phyloP scores from a whole-genome alignment of 2,329 filamentous ascomycete genomes.

The Monosporascus ibericus region DNA sequence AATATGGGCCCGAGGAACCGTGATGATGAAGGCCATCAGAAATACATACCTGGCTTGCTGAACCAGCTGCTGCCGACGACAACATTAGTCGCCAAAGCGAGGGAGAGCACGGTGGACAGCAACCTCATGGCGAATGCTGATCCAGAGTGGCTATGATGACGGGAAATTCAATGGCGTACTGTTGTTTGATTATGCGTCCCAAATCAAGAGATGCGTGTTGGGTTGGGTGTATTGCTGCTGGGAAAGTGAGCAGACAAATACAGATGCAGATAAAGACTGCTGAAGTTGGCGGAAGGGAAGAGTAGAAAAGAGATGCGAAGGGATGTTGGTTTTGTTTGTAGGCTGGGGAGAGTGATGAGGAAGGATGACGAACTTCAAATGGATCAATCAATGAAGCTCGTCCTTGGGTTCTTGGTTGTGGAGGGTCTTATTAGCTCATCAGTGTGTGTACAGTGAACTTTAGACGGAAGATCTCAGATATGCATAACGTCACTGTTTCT shows the following conservation, averaged over 20 bases:
- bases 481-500: slow-evolving; percentile 26
- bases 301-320: neutral
- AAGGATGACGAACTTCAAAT: neutral
- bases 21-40: slow-evolving; percentile 2
- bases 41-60: slow-evolving; percentile 68
- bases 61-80: slow-evolving; percentile 78
- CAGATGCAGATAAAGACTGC: too few relatives aligned
- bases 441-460: slow-evolving; percentile 10
- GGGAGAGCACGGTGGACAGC: slow-evolving; percentile 61
- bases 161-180: neutral
- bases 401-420: neutral
- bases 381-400: neutral
- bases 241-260: neutral
- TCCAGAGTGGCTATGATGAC: neutral
- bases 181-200: neutral
- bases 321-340: neutral
- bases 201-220: neutral
- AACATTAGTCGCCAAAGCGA: slow-evolving; percentile 65
- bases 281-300: neutral
- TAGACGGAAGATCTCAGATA: slow-evolving; percentile 16
- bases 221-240: neutral
- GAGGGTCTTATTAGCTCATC: neutral
- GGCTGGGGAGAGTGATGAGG: neutral
- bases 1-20: too few relatives aligned
- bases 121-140: slow-evolving; percentile 63